Base-by-base conservation (phyloP, 768 basidiomycete species). In the Kwoniella dendrophila region DNA sequence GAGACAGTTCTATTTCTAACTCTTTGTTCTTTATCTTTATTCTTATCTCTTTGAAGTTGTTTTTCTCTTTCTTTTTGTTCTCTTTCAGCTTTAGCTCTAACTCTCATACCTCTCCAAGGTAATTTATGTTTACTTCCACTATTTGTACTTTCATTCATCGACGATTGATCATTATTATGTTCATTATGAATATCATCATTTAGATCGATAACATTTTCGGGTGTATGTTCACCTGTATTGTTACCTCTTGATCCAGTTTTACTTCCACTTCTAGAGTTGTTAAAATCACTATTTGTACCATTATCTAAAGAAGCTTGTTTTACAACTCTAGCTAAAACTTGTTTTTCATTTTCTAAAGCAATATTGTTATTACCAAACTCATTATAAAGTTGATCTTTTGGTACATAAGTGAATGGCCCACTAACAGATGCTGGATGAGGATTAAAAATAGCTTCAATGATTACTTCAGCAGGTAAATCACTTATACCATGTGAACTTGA, bases 401-500 rank as follows among this genome's bases (percentile, higher is more conserved):
- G 67, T 22, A 71, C 59, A 66, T 67, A 74, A 2, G 70, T 68
- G 57, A 74, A 68, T 29, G 70, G 70, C 6, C 63, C 59, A 14
- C 66, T 66, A 30, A 66, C 71, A 16, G 26, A 29, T 4, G 59
- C 63, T 2, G 73, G 67, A 33, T 53, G 54, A 10, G 71, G 71
- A 49, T 75, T 72, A 56, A 72, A 75, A 20, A 75, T 63, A 11
- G 69, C 69, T 57, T 75, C 71, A 41, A 75, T 75, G 27, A 72
- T 64, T 10, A 61, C 54, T 14, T 72, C 69, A 18, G 73, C 60
- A 2, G 69, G 54, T 10, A 71, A 45, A 30, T 70, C 68, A 44
- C 66, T 34, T n/a, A 63, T 63, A 32, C 62, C 62, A 24, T 29
- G 27, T 56, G n/a, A 7, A 2, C 47, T 20, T 47, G 55, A 43